These are phyloP conservation scores for Aeschynomene evenia DNA, from an alignment of 306 rosid species.

Conservation along the genomic window DNA sequence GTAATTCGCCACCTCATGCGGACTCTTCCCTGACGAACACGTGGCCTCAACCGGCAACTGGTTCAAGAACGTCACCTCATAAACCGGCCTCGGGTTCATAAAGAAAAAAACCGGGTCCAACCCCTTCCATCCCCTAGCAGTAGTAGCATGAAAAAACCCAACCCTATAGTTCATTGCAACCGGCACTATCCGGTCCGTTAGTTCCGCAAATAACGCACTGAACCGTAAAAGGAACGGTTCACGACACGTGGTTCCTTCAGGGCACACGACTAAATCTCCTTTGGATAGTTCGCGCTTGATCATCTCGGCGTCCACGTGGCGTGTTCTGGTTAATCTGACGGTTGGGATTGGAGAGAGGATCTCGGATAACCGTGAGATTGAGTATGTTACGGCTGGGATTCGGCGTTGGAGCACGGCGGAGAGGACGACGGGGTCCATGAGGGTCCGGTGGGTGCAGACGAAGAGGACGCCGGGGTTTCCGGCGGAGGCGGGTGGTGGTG, in stretches of 20 bases:
- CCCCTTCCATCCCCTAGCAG: constrained; percentile 87
- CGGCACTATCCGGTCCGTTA: constrained; percentile 84
- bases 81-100: constrained; percentile 92
- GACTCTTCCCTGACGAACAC: constrained; percentile 79
- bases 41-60: constrained; percentile 89
- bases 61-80: constrained; percentile 90
- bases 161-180: constrained; percentile 94
- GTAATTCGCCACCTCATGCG: constrained; percentile 89
- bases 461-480: constrained; percentile 68
- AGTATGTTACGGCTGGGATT: constrained; percentile 87
- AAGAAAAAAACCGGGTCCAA: constrained; percentile 86
- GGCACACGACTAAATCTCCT: constrained; percentile 87
- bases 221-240: constrained; percentile 89
- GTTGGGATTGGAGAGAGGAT: constrained; percentile 89
- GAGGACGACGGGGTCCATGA: constrained; percentile 92
- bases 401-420: constrained; percentile 64
- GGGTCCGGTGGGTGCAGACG: constrained; percentile 86
- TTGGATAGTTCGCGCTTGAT: constrained; percentile 55
- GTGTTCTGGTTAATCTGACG: constrained; percentile 60
- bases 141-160: constrained; percentile 90
- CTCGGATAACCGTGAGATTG: constrained; percentile 77
- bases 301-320: constrained; percentile 65
- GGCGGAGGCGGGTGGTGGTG: constrained; percentile 46
- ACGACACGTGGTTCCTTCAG: constrained; percentile 94
- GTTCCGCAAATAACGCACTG: constrained; percentile 77